phyloP scores from a whole-genome alignment of 306 rosid species.

The Herpetospermum pedunculosum region DNA sequence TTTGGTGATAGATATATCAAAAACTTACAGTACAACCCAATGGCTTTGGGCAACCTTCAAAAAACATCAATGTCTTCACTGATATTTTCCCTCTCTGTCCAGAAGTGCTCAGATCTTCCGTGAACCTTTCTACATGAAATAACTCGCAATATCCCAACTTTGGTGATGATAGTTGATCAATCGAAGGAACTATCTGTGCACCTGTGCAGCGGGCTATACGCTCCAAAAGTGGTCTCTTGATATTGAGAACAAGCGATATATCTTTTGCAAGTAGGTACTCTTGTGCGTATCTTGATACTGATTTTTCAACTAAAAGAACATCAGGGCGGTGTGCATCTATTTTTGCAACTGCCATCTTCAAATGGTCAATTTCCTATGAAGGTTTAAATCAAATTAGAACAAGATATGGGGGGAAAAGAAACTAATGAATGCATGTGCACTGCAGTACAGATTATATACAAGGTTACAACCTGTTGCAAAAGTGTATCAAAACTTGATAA shows the following conservation, averaged over 20 bases:
- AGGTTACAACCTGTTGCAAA: slow-evolving; percentile 82
- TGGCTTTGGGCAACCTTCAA: slow-evolving; percentile 97
- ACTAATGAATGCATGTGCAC: background rate
- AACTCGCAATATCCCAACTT: slow-evolving; percentile 77
- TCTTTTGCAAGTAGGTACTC: slow-evolving; percentile 87
- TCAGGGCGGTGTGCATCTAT: slow-evolving; percentile 70
- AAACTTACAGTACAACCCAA: slow-evolving; percentile 88
- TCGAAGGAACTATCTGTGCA: slow-evolving; percentile 73
- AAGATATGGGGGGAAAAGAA: background rate
- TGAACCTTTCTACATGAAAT: slow-evolving; percentile 68
- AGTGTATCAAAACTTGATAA: slow-evolving; percentile 93
- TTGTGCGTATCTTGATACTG: slow-evolving; percentile 91
- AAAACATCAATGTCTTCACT: slow-evolving; percentile 86
- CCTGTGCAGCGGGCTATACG: slow-evolving; percentile 94
- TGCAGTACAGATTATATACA: background rate
- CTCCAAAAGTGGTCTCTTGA: slow-evolving; percentile 85
- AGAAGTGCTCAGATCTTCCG: slow-evolving; percentile 52
- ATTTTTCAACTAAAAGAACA: slow-evolving; percentile 90
- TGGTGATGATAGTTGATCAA: slow-evolving; percentile 72
- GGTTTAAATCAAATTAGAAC: background rate
- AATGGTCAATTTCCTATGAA: slow-evolving; percentile 87
- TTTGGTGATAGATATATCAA: background rate
- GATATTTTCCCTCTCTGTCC: slow-evolving; percentile 57
- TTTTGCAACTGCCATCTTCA: slow-evolving; percentile 98
- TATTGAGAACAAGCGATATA: slow-evolving; percentile 84